Base-by-base conservation (phyloP, 495 filamentous ascomycete genomes). In the Annulohypoxylon bovei region DNA sequence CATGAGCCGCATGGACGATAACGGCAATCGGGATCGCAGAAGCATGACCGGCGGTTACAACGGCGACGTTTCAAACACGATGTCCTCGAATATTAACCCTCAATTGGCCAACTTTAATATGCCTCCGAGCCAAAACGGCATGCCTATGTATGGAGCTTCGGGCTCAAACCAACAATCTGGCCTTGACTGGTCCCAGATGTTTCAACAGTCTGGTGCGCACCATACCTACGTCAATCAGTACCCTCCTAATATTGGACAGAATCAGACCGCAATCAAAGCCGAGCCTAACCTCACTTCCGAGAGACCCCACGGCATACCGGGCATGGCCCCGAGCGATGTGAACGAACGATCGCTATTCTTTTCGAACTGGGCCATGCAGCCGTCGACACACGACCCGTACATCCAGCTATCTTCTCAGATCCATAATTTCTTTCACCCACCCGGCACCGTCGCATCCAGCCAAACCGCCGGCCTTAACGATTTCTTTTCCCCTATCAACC, bases 131-230 rank as follows among this genome's bases (percentile, higher is more conserved):
- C 82, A 84, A 74, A 86, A 84, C 65, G 85, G 84, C 58, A 81
- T 85, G 80, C 82, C 80, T 30, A 81, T 84, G 79, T 83, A 83
- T 79, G 80, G 74, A 73, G 81, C 77, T 76, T 79, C 80, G 40
- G 77, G 77, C 74, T 74, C 79, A 77, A 76, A 74, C 64, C 78
- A 78, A 74, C 80, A 81, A 68, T 76, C 76, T 65, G 72, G 76
- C 71, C 76, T 88, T 81, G 89, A 92, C 78, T 92, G 89, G 89
- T 83, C 89, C 67, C 84, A 88, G 73, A 88, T 91, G 85, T 92
- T 90, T 84, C 75, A 62, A 75, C 89, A 90, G 83, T 81, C 88
- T 80, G 87, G 85, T 81, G 82, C 85, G 72, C 85, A 88, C 68
- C 81, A 88, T 78, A 81, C 84, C 75, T 88, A 87, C 79, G 85